Evolutionary conservation across 2,329 filamentous ascomycete species (phyloP).

Genomic region (Dryadomyces sulphureus): DNA sequence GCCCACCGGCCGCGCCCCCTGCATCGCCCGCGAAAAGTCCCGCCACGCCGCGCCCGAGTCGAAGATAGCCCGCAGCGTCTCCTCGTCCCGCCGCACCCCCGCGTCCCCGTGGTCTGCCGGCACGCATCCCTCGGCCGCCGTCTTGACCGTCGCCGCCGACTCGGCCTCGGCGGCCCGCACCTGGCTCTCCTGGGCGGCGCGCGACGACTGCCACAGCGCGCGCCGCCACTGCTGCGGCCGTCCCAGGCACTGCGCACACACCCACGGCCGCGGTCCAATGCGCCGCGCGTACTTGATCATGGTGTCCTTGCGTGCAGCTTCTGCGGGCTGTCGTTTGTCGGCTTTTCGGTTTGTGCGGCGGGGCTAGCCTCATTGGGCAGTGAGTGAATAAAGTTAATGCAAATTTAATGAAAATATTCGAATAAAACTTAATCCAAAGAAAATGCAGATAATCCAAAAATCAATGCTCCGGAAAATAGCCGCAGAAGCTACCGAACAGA

Average conservation of each 20-base stretch:
- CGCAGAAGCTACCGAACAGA: constrained; percentile 7
- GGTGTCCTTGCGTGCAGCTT: too few relatives aligned
- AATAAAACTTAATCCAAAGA: not conserved
- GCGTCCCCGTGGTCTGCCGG: constrained; percentile 15
- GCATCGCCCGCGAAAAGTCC: constrained; percentile 36
- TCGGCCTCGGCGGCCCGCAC: not conserved
- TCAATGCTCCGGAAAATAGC: constrained; percentile 12
- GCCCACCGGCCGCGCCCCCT: constrained; percentile 39
- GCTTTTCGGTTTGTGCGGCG: too few relatives aligned
- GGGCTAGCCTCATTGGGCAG: too few relatives aligned
- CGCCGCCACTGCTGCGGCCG: constrained; percentile 1
- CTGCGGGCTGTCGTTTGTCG: too few relatives aligned
- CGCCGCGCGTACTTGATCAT: constrained; percentile 10
- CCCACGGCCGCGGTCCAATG: constrained; percentile 6
- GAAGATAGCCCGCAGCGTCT: constrained; percentile 65
- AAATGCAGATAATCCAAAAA: constrained; percentile 1
- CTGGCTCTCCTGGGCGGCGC: not conserved
- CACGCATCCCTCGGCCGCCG: constrained; percentile 8
- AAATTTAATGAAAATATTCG: too few relatives aligned
- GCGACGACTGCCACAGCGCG: not conserved
- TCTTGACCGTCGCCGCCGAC: constrained; percentile 23
- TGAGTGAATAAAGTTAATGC: too few relatives aligned
- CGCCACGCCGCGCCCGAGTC: constrained; percentile 58
- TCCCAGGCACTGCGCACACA: constrained; percentile 7
- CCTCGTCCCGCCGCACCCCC: constrained; percentile 50